Evolutionary conservation across 2,329 filamentous ascomycete genomes (phyloP), one percentile per base, ranked within the genome.

Genomic region (Plenodomus lindquistii): DNA sequence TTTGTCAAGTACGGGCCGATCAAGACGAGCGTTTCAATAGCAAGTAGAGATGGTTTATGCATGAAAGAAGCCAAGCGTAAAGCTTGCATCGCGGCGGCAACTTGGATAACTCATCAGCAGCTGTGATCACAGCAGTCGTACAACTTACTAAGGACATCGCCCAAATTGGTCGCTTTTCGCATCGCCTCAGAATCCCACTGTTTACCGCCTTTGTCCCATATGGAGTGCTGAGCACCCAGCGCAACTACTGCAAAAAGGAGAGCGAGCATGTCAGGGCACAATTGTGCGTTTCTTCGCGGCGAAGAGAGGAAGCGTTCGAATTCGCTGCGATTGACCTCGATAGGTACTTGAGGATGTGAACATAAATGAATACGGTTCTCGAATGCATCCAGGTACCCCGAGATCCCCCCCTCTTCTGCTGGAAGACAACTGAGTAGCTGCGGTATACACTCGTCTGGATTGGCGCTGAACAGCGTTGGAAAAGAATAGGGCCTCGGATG

Each of bases 41-140:
- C 70, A 2, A 77, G 64, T 1, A 80, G 61, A 2, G 75, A 78
- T 0, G 78, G 77, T 24, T 72, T 73, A 51, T 75, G 77, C 71
- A 77, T 75, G 59, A 77, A 80, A 0, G 77, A 77, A 9, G 74
- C 72, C 40, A 77, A 62, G 4, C 77, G 73, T 16, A 80, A 63
- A n/a, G 76, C 75, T 60, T 80, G 77, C 75, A 79, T 79, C 6
- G 76, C 70, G 19, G 77, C 77, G 17, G 77, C 75, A 37, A 79
- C 77, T 79, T 4, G 40, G 20, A 27, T 2, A 18, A 20, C 7
- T 44, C 18, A 42, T 57, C 21, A 57, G 44, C 41, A 18, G 1
- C 20, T 29, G 6, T 9, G 7, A 2, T 11, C 6, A 2, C 5
- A 27, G 3, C 11, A 7, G 13, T 17, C 9, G 8, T 37, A 15